Evolutionary conservation across 2,329 filamentous ascomycete genomes (phyloP), one percentile per base, ranked within the genome.

Genomic region (Chaetomium olivaceum): DNA sequence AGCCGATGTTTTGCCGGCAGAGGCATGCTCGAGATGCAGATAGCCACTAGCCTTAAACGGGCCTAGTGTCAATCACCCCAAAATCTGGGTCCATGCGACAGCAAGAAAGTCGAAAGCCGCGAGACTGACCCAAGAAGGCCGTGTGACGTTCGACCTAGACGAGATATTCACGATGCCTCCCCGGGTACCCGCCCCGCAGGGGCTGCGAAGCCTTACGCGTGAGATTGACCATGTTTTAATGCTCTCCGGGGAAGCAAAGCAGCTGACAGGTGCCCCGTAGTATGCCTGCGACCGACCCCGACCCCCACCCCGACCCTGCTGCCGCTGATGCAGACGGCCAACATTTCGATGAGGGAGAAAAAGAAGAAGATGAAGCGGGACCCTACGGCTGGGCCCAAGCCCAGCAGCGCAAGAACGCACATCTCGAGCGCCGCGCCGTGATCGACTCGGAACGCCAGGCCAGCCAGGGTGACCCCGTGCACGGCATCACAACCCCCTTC

Each of bases 371-470:
- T 85, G 66, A 88, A 90, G 75, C 86, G 87, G 74, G 92, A 98
- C 73, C 93, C 0, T 97, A 96, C 76, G 84, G 89, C 66, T 86
- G 90, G 78, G 90, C 90, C 3, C 92, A 96, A 78, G 89, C 91
- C 36, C 87, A 90, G 73, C 91, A 93, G 76, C 89, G 92, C 68
- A 96, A 94, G 78, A 87, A 90, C 12, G 91, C 90, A 70, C 96
- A 97, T 75, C 77, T 94, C 55, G 86, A 90, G 74, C 88, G 92
- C 60, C 92, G 90, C 73, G 83, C 86, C 68, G 87, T 88, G 68
- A 84, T 98, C 63, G 78, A 87, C 67, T 80, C 86, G 69, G 82
- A 88, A 74, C 87, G 91, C 66, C 82, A 86, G 65, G 83, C 83
- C 56, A 83, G 83, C 55, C 82, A 89, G 70, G 94, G 94, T 59